Evolutionary conservation across 2,329 filamentous ascomycete species (phyloP), one percentile per base, ranked within the genome.

Genomic region (Parafenestella ontariensis): DNA sequence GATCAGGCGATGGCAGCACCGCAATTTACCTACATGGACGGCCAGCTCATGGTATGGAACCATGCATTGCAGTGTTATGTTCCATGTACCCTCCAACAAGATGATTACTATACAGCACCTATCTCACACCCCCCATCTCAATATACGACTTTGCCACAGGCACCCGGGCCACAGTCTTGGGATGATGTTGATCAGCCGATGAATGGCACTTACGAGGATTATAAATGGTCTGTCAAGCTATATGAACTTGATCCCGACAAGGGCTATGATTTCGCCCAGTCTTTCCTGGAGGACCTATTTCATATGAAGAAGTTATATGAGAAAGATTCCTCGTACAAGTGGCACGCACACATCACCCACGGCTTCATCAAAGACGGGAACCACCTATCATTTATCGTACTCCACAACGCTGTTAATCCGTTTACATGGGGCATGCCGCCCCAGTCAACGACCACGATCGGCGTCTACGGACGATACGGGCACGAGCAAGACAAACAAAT

Each of bases 351-450:
- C 42, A 47, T 41, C 0, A 64, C 65, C 0, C 18, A 34, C 1
- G 70, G 71, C 39, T 72, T 72, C 49, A 70, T 72, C 43, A 23
- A 55, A 9, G 37, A 55, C 5, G 70, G 65, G 5, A 45, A 41
- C 10, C 47, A 41, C 3, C 37, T 50, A 21, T 66, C 62, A 1
- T 41, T 73, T n/a, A n/a, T 74, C 20, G 63, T 71, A 2, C 44
- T 71, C 0, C 66, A 69, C 41, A 70, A 72, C 17, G 71, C 69
- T 1, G 43, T 54, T 1, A 56, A 71, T 15, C 67, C 69, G 0
- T 72, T 69, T 21, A 39, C 52, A 7, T 39, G 49, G 26, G 37
- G 18, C 1, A 10, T 18, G 0, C 2, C 31, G 1, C 28, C 55
- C 1, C 17, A 39, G 1, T 44, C 49, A 1, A 68, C 69, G 2